Conservation (phyloP, 116 monocot genomes). For the Phalaenopsis hybrid region DNA sequence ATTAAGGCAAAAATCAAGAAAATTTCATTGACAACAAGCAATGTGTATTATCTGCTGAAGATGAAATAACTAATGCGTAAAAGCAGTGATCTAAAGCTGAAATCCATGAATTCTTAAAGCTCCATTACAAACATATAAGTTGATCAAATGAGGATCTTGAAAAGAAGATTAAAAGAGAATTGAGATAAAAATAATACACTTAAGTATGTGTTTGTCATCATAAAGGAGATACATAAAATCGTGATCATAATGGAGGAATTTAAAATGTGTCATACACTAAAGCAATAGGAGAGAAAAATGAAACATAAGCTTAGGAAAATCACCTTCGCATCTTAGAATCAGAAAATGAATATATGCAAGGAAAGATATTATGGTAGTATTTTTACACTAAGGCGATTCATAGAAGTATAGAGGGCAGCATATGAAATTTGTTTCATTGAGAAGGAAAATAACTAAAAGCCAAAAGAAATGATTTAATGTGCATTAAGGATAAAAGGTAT, state of each 20-base stretch:
- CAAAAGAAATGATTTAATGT: neutral
- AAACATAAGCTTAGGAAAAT: neutral
- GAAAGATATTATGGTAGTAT: neutral
- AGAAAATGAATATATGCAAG: neutral
- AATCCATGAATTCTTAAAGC: neutral
- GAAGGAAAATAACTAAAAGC: neutral
- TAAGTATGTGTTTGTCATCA: neutral
- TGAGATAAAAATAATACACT: too few relatives aligned
- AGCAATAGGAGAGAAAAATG: neutral
- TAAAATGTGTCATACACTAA: neutral
- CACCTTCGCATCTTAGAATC: neutral
- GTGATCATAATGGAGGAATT: neutral
- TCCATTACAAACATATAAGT: neutral
- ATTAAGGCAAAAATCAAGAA: neutral
- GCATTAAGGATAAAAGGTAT: neutral
- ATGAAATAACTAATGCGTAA: too few relatives aligned
- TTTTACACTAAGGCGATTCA: neutral
- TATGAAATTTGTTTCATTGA: neutral
- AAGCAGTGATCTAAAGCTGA: too few relatives aligned
- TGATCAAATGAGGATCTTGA: neutral
- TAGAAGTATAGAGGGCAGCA: neutral
- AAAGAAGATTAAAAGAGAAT: too few relatives aligned
- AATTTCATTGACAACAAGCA: neutral
- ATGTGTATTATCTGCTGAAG: neutral
- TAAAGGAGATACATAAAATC: neutral